Percentiles rank a stretch among this genome's conserved stretches.
Evolutionary conservation across 2,329 filamentous ascomycete genomes (phyloP).

Genomic region (Verticillium zaregamsianum): DNA sequence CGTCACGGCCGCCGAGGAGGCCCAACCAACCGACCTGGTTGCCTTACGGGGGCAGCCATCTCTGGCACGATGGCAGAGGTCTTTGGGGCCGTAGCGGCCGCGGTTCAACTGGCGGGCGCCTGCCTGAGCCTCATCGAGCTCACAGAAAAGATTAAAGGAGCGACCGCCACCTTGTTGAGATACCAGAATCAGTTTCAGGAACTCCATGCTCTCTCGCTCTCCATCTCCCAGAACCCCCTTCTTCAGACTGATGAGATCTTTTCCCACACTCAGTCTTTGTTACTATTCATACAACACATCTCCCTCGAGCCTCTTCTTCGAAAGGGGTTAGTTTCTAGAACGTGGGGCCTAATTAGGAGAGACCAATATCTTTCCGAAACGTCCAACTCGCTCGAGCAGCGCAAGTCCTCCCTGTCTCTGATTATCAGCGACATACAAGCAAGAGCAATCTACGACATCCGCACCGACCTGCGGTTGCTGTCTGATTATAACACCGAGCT

Average conservation of each 20-base stretch:
- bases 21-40: neutral
- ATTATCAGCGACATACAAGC: slow-evolving; percentile 21
- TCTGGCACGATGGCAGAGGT: slow-evolving; percentile 17
- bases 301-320: slow-evolving; percentile 1
- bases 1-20: neutral
- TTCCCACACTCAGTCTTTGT: slow-evolving; percentile 8
- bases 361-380: slow-evolving; percentile 14
- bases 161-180: slow-evolving; percentile 4
- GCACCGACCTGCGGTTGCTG: neutral
- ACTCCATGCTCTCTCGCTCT: slow-evolving; percentile 12
- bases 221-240: slow-evolving; percentile 16
- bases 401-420: slow-evolving; percentile 13
- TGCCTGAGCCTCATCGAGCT: slow-evolving; percentile 15
- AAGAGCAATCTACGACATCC: neutral
- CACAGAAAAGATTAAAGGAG: slow-evolving; percentile 18
- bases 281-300: slow-evolving; percentile 10
- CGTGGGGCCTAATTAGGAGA: neutral
- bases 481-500: neutral
- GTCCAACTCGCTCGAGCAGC: slow-evolving; percentile 12
- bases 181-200: slow-evolving; percentile 18
- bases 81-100: slow-evolving; percentile 16
- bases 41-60: neutral
- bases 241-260: slow-evolving; percentile 17
- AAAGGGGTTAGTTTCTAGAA: neutral
- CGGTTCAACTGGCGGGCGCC: slow-evolving; percentile 10